Evolutionary conservation across 2,329 filamentous ascomycete genomes (phyloP).

Genomic region (Ceratocystis harringtonii): DNA sequence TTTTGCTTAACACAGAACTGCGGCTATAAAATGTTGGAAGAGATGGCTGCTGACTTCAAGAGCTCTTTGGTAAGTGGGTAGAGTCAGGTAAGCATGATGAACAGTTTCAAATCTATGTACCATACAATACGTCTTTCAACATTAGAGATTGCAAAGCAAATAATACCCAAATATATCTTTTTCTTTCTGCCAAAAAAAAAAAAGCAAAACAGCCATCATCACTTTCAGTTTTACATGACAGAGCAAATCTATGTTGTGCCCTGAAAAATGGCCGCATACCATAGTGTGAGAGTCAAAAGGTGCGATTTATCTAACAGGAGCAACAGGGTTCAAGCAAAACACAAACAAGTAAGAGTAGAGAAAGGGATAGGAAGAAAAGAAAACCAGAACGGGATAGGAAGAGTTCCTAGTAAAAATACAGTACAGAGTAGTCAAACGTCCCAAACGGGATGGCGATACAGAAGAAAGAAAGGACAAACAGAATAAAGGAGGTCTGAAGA

Average conservation of each 20-base stretch:
- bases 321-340: background rate
- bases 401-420: slow-evolving; percentile 2
- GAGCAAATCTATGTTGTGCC: background rate
- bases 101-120: background rate
- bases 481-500: background rate
- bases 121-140: too few species aligned
- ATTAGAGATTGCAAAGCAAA: background rate
- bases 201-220: background rate
- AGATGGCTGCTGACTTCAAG: background rate
- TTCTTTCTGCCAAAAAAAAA: too few species aligned
- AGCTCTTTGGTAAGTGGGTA: background rate
- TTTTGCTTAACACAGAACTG: background rate
- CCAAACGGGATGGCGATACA: background rate
- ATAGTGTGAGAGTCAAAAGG: background rate
- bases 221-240: background rate
- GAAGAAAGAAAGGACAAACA: background rate
- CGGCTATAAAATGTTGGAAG: background rate
- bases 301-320: background rate
- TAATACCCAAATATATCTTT: background rate
- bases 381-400: background rate
- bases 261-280: background rate
- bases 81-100: background rate
- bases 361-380: background rate
- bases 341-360: background rate
- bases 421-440: background rate